phyloP scores from a whole-genome alignment of 2,329 filamentous ascomycete species.

The Seiridium cupressi region DNA sequence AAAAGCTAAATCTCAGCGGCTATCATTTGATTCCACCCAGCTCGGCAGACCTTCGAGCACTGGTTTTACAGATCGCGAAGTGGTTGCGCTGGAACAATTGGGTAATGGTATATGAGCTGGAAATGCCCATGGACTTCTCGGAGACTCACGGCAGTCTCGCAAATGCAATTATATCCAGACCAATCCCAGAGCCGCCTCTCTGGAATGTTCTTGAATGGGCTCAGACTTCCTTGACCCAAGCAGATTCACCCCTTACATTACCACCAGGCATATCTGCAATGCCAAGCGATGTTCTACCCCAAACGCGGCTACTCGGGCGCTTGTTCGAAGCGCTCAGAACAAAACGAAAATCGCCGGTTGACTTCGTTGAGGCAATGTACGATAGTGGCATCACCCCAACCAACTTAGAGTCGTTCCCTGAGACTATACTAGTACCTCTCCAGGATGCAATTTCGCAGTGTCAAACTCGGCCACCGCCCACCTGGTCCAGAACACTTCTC shows the following conservation, averaged over 20 bases:
- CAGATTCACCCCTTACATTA: conserved; percentile 12
- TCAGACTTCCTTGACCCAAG: conserved; percentile 39
- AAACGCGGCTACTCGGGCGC: conserved; percentile 67
- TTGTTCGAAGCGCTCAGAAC: conserved; percentile 61
- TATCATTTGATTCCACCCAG: conserved; percentile 43
- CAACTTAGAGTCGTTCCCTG: conserved; percentile 79
- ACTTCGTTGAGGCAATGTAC: conserved; percentile 73
- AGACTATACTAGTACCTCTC: conserved; percentile 76
- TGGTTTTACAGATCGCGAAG: conserved; percentile 75
- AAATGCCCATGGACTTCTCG: conserved; percentile 46
- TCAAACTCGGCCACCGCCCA: conserved; percentile 75
- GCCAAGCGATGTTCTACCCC: conserved; percentile 49
- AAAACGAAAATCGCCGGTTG: conserved; percentile 47
- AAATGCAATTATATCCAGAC: conserved; percentile 9
- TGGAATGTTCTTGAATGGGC: conserved; percentile 52
- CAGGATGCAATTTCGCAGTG: conserved; percentile 83
- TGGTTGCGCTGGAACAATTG: conserved; percentile 74
- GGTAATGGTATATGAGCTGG: conserved; percentile 47
- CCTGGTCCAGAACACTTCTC: conserved; percentile 71
- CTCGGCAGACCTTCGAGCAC: conserved; percentile 58
- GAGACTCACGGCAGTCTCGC: conserved; percentile 12
- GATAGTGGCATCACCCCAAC: conserved; percentile 64
- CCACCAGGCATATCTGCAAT: conserved; percentile 19
- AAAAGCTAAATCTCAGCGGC: conserved; percentile 69
- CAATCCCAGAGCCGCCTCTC: conserved; percentile 26